Conservation (phyloP, 2,329 filamentous ascomycete genomes). For the Nemania sp. region DNA sequence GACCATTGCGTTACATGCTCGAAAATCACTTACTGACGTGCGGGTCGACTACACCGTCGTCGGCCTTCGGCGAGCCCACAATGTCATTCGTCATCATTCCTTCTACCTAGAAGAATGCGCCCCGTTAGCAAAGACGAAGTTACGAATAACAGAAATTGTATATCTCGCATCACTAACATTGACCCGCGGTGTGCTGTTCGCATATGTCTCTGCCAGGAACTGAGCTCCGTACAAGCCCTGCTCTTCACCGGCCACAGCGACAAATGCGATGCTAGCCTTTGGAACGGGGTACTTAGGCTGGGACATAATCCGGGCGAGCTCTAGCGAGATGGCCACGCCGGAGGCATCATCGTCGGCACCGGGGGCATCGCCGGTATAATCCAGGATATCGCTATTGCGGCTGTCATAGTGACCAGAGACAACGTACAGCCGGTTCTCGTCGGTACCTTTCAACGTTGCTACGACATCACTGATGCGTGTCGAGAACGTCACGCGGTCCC, state of each 20-base stretch:
- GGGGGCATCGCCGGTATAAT: slow-evolving; percentile 56
- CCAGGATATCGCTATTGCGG: slow-evolving; percentile 52
- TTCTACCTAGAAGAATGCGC: slow-evolving; percentile 48
- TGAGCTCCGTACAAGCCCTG: slow-evolving; percentile 56
- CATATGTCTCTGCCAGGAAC: slow-evolving; percentile 56
- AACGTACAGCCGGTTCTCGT: slow-evolving; percentile 51
- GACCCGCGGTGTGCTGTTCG: slow-evolving; percentile 48
- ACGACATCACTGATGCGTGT: slow-evolving; percentile 57
- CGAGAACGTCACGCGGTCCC: slow-evolving; percentile 52
- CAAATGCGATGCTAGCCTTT: slow-evolving; percentile 58
- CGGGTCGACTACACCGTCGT: slow-evolving; percentile 50
- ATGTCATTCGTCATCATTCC: slow-evolving; percentile 63
- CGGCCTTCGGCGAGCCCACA: slow-evolving; percentile 53
- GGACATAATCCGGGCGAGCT: slow-evolving; percentile 57
- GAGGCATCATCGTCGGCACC: slow-evolving; percentile 62
- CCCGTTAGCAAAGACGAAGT: too few relatives aligned
- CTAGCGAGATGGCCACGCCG: slow-evolving; percentile 57
- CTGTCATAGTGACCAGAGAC: slow-evolving; percentile 61
- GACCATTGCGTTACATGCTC: too few relatives aligned
- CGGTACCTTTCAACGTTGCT: slow-evolving; percentile 53
- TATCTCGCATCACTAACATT: slow-evolving; percentile 29
- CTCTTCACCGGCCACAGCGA: slow-evolving; percentile 60
- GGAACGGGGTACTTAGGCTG: slow-evolving; percentile 45
- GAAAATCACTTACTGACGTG: slow-evolving; percentile 36
- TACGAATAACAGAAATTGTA: background rate